Evolutionary conservation across 78 protist genomes (phyloP).

Genomic region (Dictyostelium firmibasis): DNA sequence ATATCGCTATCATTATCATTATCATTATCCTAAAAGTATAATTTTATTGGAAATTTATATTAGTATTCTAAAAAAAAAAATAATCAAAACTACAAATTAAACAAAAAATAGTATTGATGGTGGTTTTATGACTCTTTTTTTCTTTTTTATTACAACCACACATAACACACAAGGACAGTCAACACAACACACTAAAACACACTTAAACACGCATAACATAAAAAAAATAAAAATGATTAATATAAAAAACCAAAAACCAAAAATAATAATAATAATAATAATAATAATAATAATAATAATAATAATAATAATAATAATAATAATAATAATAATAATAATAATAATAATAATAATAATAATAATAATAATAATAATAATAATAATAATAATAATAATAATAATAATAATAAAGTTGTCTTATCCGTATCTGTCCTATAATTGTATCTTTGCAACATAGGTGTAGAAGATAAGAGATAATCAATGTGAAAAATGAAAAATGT

Average conservation of each 20-base stretch:
- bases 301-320: too few species aligned
- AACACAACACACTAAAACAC: neutral
- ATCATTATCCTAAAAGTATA: too few species aligned
- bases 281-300: too few species aligned
- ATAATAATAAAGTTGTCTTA: slow-evolving; percentile 13
- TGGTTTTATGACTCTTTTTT: neutral
- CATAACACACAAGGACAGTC: neutral
- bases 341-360: too few species aligned
- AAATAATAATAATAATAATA: too few species aligned
- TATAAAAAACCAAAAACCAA: too few species aligned
- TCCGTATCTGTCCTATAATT: slow-evolving; percentile 38
- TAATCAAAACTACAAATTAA: neutral
- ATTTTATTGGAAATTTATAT: neutral
- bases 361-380: too few species aligned
- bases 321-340: too few species aligned
- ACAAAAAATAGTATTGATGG: neutral
- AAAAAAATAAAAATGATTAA: neutral
- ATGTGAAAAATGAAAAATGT: neutral
- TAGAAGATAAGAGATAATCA: neutral
- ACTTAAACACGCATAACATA: neutral
- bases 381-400: neutral
- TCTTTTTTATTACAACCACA: neutral
- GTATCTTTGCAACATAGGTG: slow-evolving; percentile 16
- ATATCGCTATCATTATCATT: neutral
- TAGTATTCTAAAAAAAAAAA: neutral